phyloP scores from a whole-genome alignment of 106 monocot species.

The Dendrobium nobile region DNA sequence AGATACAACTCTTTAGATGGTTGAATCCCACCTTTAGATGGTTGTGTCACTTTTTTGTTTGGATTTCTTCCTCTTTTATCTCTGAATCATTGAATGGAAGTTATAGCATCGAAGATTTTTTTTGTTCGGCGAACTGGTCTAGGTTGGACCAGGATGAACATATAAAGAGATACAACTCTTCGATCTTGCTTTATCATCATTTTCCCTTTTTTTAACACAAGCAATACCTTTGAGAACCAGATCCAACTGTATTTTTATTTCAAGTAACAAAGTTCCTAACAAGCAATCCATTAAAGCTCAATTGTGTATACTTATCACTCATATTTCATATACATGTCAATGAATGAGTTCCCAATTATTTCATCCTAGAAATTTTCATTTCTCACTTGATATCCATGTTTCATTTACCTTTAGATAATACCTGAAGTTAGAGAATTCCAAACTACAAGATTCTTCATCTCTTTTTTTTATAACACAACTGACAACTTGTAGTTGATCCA shows the following conservation, averaged over 20 bases:
- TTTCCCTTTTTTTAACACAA: no score
- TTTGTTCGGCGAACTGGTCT: no score
- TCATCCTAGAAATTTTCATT: slow-evolving; percentile 26
- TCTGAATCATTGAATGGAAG: no score
- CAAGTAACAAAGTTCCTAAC: slow-evolving; percentile 26
- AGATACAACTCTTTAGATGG: no score
- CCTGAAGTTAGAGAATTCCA: slow-evolving; percentile 46
- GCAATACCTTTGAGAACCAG: slow-evolving; percentile 34
- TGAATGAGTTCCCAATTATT: slow-evolving; percentile 31
- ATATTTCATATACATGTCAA: slow-evolving; percentile 67
- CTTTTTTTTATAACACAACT: slow-evolving; percentile 30
- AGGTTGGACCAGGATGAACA: no score
- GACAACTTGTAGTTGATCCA: slow-evolving; percentile 19
- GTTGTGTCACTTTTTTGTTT: no score
- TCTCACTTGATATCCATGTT: slow-evolving; percentile 47
- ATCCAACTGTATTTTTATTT: slow-evolving; percentile 50
- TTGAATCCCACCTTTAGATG: no score
- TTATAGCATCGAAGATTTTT: no score
- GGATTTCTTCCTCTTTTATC: no score
- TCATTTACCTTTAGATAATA: slow-evolving; percentile 33
- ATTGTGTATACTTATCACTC: slow-evolving; percentile 31
- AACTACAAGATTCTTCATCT: slow-evolving; percentile 18
- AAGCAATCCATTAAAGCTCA: slow-evolving; percentile 32
- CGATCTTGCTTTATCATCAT: no score
- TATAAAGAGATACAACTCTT: no score